phyloP scores from a whole-genome alignment of 1,139 yeast species.

The Yamadazyma jaroonii region DNA sequence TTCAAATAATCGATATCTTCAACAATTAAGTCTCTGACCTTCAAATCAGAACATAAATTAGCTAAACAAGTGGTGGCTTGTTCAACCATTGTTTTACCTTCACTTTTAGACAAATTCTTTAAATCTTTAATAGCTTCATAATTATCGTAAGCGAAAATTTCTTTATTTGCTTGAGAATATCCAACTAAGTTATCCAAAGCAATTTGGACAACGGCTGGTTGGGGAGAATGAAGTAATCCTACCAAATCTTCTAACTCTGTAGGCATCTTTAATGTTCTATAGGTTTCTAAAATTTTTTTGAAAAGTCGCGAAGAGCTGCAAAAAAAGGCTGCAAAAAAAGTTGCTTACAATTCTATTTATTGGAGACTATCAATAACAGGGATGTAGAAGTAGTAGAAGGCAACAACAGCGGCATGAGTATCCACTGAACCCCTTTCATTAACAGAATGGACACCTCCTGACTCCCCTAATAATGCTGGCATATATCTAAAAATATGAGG shows the following conservation, averaged over 20 bases:
- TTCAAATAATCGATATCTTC: conserved; percentile 61
- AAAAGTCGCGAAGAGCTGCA: conserved; percentile 3
- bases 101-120: conserved; percentile 52
- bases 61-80: conserved; percentile 79
- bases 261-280: conserved; percentile 45
- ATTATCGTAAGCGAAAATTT: conserved; percentile 67
- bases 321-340: conserved; percentile 2
- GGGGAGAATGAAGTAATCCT: conserved; percentile 77
- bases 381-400: conserved; percentile 37
- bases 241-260: conserved; percentile 69
- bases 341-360: neutral
- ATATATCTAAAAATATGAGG: conserved; percentile 33
- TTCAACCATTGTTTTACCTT: conserved; percentile 54
- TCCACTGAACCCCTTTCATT: conserved; percentile 30
- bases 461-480: conserved; percentile 22
- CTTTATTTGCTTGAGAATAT: conserved; percentile 64
- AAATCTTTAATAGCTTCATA: conserved; percentile 74
- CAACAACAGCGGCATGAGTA: conserved; percentile 21
- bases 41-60: conserved; percentile 72
- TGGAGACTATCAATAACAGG: conserved; percentile 26
- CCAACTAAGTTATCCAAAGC: conserved; percentile 87
- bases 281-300: neutral
- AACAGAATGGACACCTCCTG: conserved; percentile 29
- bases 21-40: conserved; percentile 62
- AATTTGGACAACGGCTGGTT: conserved; percentile 77